phyloP scores from a whole-genome alignment of 352 stramenopile genomes.

The Pythium utonaiense region DNA sequence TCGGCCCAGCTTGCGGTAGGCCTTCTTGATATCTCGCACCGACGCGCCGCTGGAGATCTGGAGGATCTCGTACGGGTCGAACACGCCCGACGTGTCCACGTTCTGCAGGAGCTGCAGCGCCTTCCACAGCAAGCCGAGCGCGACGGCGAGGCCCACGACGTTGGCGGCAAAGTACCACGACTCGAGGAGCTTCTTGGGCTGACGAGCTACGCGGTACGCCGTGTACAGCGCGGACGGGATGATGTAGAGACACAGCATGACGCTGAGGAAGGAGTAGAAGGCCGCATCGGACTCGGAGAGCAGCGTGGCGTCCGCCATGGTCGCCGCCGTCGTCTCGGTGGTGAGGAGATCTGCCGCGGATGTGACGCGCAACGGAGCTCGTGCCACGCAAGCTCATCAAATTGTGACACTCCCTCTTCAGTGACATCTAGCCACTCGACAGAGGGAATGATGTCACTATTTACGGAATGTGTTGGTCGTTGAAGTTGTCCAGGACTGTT shows the following conservation, averaged over 20 bases:
- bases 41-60: constrained; percentile 53
- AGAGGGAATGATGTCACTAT: background rate
- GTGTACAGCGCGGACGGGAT: constrained; percentile 56
- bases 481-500: constrained; percentile 7
- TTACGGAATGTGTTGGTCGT: background rate
- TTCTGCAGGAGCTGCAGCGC: constrained; percentile 60
- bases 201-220: constrained; percentile 40
- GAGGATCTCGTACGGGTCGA: constrained; percentile 87
- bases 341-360: background rate
- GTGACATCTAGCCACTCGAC: background rate
- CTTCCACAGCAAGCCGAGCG: constrained; percentile 36
- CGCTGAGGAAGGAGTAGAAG: constrained; percentile 79
- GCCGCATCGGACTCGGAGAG: constrained; percentile 69
- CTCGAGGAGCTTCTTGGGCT: constrained; percentile 40
- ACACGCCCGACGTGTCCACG: constrained; percentile 72
- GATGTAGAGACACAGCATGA: constrained; percentile 81
- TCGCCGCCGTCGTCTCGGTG: background rate
- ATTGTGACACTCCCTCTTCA: constrained; percentile 6
- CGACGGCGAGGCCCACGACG: constrained; percentile 47
- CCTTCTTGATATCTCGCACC: constrained; percentile 66
- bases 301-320: constrained; percentile 21
- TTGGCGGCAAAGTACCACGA: constrained; percentile 48
- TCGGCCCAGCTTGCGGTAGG: constrained; percentile 60
- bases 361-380: background rate
- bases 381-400: constrained; percentile 15